phyloP scores from a whole-genome alignment of 805 yeast genomes.

The Hanseniaspora valbyensis region DNA sequence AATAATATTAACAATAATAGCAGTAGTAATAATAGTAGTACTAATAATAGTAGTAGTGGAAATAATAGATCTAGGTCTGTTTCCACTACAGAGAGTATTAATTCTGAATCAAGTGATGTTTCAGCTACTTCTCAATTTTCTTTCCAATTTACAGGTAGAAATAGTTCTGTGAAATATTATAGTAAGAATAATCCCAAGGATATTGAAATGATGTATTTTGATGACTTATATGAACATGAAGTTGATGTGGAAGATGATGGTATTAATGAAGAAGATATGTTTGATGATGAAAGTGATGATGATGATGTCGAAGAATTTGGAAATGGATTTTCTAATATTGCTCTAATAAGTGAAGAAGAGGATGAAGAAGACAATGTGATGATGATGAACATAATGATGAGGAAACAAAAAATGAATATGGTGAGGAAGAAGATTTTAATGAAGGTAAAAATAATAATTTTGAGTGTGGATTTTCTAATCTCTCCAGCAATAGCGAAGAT shows the following conservation, averaged over 20 bases:
- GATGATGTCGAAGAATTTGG: conserved; percentile 11
- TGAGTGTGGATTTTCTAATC: no score
- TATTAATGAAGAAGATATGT: conserved; percentile 22
- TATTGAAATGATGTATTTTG: conserved; percentile 28
- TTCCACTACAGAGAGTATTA: conserved; percentile 1
- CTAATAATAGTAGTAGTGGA: not conserved
- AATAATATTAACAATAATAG: no score
- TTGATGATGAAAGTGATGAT: conserved; percentile 16
- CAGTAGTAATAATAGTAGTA: not conserved
- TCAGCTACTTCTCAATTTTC: conserved; percentile 33
- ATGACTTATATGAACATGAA: conserved; percentile 29
- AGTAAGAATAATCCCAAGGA: conserved; percentile 19
- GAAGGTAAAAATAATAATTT: no score
- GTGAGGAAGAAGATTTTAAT: no score
- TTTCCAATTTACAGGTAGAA: conserved; percentile 39
- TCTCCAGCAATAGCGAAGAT: not conserved
- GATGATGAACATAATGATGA: conserved; percentile 13
- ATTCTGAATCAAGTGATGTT: conserved; percentile 12
- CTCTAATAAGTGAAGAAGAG: conserved; percentile 19
- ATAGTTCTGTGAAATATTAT: conserved; percentile 44
- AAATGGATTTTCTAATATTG: conserved; percentile 5
- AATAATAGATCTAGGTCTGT: conserved; percentile 1
- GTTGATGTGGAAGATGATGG: conserved; percentile 25
- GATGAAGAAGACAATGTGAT: no score
- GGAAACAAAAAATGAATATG: not conserved